Base-by-base conservation (phyloP, 2,329 filamentous ascomycete species). In the Arthrobotrys conoides region DNA sequence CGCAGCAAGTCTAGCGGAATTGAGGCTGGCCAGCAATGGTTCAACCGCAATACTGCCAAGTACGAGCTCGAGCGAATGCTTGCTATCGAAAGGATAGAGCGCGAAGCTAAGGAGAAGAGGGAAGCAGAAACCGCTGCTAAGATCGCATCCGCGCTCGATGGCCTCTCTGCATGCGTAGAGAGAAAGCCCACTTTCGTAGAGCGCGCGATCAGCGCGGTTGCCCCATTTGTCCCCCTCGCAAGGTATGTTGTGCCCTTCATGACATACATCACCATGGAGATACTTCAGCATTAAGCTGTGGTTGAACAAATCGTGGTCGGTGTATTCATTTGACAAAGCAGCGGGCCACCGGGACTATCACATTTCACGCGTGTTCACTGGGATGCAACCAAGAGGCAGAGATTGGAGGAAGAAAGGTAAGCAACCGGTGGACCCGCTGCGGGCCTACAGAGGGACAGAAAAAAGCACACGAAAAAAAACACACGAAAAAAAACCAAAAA, bases 251-350 rank as follows among this genome's bases (percentile, higher is more conserved):
- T 48, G 66, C 72, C 66, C 22, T 71, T 77, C 36, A 18, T 71
- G 10, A 66, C 59, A 6, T 77, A 71, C 59, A 44, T 71, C n/a
- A 49, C 38, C 51, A 71, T 77, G 67, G 73, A 77, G 67, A 48
- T 57, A 61, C 38, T 77, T 49, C 67, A 71, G 24, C 41, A 36
- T 48, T 71, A 77, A 49, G 44, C 14, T 65, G 41, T 5, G 1
- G 57, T 16, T 6, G 20, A 61, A 44, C 48, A 51, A 22, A 9
- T 44, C 36, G 18, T 61, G 33, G 57, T 41, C 3, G 22, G 10
- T 24, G 36, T 20, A 38, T 33, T 33, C 12, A 27, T 61, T 36
- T 44, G n/a, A n/a, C 36, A 61, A 61, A 20, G 36, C 36, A 38
- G 18, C 57, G 36, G 33, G 33, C n/a, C 57, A 41, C 57, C 22